Evolutionary conservation across 768 basidiomycete species (phyloP), one percentile per base, ranked within the genome.

Genomic region (Leccinum subgranulosum): DNA sequence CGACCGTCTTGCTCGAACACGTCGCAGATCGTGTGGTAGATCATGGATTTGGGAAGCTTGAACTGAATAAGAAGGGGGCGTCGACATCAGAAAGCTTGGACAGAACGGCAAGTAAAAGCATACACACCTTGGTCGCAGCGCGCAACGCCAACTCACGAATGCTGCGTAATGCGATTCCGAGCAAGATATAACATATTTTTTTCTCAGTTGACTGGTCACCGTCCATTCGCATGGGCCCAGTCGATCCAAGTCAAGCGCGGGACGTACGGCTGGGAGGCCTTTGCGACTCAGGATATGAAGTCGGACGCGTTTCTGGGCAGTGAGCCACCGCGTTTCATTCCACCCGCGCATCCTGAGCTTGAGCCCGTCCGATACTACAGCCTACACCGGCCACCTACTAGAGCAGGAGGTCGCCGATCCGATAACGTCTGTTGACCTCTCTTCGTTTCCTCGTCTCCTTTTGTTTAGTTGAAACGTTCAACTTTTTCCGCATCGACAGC

Each of bases 241-340:
- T 53, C 57, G 21, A 46, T 79, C 21, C 64, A 68, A 29, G 71
- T 84, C 28, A 74, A 66, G 53, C 46, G 46, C 47, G 75, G 76
- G 11, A 23, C 46, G 3, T 67, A 63, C 63, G 83, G 83, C 1
- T 65, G 79, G 28, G 83, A 83, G 23, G 76, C 80, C 3, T 82
- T 78, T 68, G 74, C 81, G 9, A 31, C n/a, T 3, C 49, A 66
- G 49, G 27, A 43, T 7, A 73, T 75, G 49, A 29, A 49, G 7
- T 8, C 25, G 14, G 43, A 47, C 17, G 59, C 60, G n/a, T 72
- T 66, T 33, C 58, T 79, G 61, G 77, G 77, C 49, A 67, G 77
- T 67, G 14, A 57, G 69, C 51, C 10, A 2, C 3, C 11, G 21
- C 17, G 36, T 8, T 49, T 7, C 11, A 0, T 43, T 9, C 14